phyloP scores from a whole-genome alignment of 2,329 filamentous ascomycete genomes.

The Lachnum nothofagi region DNA sequence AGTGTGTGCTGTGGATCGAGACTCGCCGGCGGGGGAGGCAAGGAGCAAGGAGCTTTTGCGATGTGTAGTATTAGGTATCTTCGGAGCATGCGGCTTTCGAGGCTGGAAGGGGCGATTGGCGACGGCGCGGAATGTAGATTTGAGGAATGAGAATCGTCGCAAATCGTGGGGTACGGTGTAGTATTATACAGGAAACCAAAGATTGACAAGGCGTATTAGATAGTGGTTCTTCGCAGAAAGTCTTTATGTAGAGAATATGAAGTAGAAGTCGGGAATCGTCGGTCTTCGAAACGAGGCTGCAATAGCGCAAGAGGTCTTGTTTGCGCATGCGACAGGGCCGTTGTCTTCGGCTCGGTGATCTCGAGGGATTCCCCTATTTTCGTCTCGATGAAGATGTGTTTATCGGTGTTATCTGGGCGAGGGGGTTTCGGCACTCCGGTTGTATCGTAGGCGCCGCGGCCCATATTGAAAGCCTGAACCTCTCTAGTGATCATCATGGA shows the following conservation, averaged over 20 bases:
- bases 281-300: conserved; percentile 6
- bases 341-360: conserved; percentile 6
- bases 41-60: conserved; percentile 4
- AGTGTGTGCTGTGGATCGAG: conserved; percentile 25
- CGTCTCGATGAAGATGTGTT: conserved; percentile 1
- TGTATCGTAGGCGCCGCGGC: conserved; percentile 48
- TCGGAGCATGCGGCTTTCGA: conserved; percentile 5
- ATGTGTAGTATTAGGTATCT: conserved; percentile 4
- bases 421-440: conserved; percentile 45
- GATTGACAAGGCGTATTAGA: conserved; percentile 19
- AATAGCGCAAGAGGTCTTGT: conserved; percentile 6
- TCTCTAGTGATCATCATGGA: conserved; percentile 28
- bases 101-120: conserved; percentile 4
- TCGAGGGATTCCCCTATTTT: conserved; percentile 15
- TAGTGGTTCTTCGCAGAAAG: conserved; percentile 14
- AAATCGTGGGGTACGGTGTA: conserved; percentile 21
- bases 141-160: conserved; percentile 28
- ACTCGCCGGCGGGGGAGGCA: conserved; percentile 14
- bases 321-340: conserved; percentile 13
- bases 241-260: conserved; percentile 12
- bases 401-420: conserved; percentile 27
- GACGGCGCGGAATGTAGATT: conserved; percentile 19
- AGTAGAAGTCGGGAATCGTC: conserved; percentile 7
- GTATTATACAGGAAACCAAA: conserved; percentile 21
- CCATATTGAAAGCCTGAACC: conserved; percentile 40